Conservation (phyloP, 306 rosid species). For the Rosa rugosa region DNA sequence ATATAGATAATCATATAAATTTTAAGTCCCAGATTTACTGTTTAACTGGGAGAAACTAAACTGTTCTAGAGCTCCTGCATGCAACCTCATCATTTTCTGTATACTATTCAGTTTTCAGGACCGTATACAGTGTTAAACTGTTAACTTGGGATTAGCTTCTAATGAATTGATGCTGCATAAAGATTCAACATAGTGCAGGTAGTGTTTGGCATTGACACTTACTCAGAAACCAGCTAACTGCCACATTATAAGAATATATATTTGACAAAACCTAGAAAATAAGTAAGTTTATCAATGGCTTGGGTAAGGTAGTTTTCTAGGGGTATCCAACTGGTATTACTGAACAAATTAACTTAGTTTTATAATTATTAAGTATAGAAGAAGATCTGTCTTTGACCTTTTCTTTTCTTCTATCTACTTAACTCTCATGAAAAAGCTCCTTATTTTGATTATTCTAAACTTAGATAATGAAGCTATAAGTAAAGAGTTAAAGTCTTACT, state of each 20-base stretch:
- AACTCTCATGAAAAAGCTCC: not conserved
- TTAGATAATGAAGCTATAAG: not conserved
- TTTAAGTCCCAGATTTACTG: not conserved
- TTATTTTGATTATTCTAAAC: not conserved
- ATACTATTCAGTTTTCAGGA: not conserved
- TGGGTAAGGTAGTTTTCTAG: not conserved
- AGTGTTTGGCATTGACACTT: not conserved
- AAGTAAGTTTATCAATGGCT: not conserved
- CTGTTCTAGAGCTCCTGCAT: not conserved
- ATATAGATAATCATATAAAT: not conserved
- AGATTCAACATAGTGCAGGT: not conserved
- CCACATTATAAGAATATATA: not conserved
- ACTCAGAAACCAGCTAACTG: not conserved
- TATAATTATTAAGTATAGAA: not conserved
- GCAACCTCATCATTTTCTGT: not conserved
- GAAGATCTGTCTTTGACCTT: slow-evolving; percentile 4
- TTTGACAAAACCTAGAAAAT: not conserved
- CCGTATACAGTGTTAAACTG: too few relatives aligned
- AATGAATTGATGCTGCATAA: not conserved
- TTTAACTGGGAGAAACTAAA: not conserved
- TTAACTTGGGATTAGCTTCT: not conserved
- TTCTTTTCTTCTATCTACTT: not conserved
- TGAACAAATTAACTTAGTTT: not conserved
- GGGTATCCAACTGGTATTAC: slow-evolving; percentile 5
- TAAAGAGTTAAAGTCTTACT: not conserved